Evolutionary conservation across 306 rosid species (phyloP), one percentile per base, ranked within the genome.

Genomic region (Ammopiptanthus mongolicus): DNA sequence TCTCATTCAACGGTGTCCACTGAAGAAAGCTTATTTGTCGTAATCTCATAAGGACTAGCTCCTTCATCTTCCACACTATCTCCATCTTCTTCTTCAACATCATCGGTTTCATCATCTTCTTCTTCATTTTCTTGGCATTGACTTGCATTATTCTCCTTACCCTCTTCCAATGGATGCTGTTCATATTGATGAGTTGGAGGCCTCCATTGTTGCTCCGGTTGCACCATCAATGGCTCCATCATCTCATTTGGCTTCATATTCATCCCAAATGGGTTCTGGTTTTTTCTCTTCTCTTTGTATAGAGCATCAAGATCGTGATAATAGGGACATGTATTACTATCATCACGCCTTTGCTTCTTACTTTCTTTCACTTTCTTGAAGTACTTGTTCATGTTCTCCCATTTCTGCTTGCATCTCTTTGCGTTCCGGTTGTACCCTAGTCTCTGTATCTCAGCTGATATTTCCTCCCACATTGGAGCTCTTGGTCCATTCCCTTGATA

Each of bases 371-470:
- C 89, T 76, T 87, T 92, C 88, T 92, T 92, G 88, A 82, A 92
- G 84, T 92, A 92, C 81, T 90, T 90, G 90, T 90, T 92, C 48
- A 92, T 92, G 79, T 90, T 92, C 79, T 92, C 96, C 93, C 97
- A 92, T 22, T 92, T 92, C 85, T 92, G 96, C 42, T 92, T 92
- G 86, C 97, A 92, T 48, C 96, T 88, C 84, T 85, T 92, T 0
- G 97, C 21, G 41, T 75, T 92, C 39, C 96, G 39, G 12, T 74
- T 72, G 69, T 86, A 92, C 4, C 96, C 97, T 21, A 85, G 58
- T 64, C 73, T 82, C 44, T 58, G 79, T 92, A 92, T 88, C 7
- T 81, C 96, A 0, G 78, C 69, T 0, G 97, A 90, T 17, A 92
- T 88, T 33, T 92, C 97, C 77, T 88, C 96, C 97, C 97, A 92